These are phyloP conservation scores for Inga leiocalycina DNA, from an alignment of 306 rosid genomes.

Conservation along the genomic window DNA sequence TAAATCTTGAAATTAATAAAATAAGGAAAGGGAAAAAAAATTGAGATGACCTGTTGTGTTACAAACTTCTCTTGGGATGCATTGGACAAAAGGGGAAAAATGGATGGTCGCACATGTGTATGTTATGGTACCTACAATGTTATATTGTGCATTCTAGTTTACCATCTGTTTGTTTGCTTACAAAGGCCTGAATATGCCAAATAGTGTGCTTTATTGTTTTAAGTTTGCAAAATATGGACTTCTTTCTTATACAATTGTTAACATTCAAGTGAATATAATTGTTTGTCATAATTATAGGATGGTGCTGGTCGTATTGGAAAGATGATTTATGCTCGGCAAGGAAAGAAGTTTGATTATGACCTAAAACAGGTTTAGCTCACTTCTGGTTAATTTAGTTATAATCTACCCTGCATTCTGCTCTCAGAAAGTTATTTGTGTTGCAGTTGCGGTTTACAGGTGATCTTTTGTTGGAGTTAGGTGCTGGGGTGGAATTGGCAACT, in stretches of 20 bases:
- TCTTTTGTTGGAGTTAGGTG: constrained; percentile 98
- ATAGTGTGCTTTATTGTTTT: background rate
- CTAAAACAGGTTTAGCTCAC: constrained; percentile 72
- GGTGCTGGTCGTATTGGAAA: constrained; percentile 99
- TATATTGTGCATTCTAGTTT: background rate
- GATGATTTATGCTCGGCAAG: constrained; percentile 97
- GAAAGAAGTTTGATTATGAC: constrained; percentile 98
- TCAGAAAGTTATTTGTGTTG: constrained; percentile 36
- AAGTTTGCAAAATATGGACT: constrained; percentile 12
- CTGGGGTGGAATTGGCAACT: constrained; percentile 93
- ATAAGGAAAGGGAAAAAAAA: background rate
- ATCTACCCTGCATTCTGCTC: constrained; percentile 17
- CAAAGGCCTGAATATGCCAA: background rate
- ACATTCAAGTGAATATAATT: constrained; percentile 7
- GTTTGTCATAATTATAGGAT: constrained; percentile 52
- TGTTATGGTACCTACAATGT: background rate
- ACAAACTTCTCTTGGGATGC: background rate
- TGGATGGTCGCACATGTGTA: background rate
- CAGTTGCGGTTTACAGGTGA: constrained; percentile 94
- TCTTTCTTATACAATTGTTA: constrained; percentile 9
- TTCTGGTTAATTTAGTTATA: background rate
- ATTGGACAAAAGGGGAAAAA: background rate
- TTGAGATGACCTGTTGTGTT: background rate
- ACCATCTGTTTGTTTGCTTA: background rate
- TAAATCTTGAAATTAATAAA: background rate